Percentiles rank a stretch among this genome's conserved stretches.
Conservation (phyloP, 2,329 filamentous ascomycete genomes). For the Penicillium occitanis region DNA sequence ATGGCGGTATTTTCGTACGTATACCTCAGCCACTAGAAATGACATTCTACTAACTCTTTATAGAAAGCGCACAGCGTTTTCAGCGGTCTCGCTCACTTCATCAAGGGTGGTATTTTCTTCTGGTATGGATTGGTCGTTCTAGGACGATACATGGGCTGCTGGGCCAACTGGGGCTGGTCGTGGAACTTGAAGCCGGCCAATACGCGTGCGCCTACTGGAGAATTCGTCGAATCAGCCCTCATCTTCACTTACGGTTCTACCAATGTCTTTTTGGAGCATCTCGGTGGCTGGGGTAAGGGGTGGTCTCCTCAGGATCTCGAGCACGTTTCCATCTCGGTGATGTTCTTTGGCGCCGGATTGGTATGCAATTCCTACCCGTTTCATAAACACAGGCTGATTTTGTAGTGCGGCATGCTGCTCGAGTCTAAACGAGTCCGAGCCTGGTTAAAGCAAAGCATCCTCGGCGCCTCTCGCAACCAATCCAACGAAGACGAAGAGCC, state of each 20-base stretch:
- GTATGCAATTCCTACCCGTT: slow-evolving; percentile 46
- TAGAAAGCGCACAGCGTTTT: slow-evolving; percentile 70
- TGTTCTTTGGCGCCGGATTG: slow-evolving; percentile 90
- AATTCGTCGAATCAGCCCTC: slow-evolving; percentile 84
- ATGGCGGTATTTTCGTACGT: slow-evolving; percentile 81
- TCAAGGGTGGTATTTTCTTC: slow-evolving; percentile 94
- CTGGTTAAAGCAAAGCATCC: slow-evolving; percentile 50
- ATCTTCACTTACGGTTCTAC: slow-evolving; percentile 87
- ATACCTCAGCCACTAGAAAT: not conserved
- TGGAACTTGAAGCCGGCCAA: slow-evolving; percentile 87
- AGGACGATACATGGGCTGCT: slow-evolving; percentile 86
- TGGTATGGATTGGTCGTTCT: slow-evolving; percentile 86
- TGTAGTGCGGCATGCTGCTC: slow-evolving; percentile 75
- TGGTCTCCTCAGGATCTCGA: slow-evolving; percentile 84
- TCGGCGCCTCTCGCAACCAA: slow-evolving; percentile 38
- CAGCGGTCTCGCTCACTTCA: slow-evolving; percentile 85
- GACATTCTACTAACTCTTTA: slow-evolving; percentile 17
- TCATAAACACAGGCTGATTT: no score
- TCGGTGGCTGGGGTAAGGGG: slow-evolving; percentile 66
- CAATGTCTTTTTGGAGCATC: slow-evolving; percentile 90
- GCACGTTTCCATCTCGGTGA: slow-evolving; percentile 85
- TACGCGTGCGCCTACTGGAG: slow-evolving; percentile 66
- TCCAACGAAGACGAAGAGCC: slow-evolving; percentile 38
- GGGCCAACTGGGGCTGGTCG: slow-evolving; percentile 87
- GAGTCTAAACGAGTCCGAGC: slow-evolving; percentile 71